phyloP scores from a whole-genome alignment of 345 rosid genomes.

The Psidium guajava region DNA sequence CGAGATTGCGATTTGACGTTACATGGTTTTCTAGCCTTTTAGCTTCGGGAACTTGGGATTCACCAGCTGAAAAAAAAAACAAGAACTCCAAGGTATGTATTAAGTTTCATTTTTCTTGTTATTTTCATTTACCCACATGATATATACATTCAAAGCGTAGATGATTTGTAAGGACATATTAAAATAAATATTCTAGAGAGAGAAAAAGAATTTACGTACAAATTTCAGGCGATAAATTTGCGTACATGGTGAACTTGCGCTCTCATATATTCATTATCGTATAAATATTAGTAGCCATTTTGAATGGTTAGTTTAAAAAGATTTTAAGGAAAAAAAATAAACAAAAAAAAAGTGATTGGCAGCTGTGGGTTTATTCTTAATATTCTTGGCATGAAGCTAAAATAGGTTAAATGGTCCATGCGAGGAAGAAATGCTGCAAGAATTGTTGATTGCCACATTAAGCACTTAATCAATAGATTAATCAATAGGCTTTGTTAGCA shows the following conservation, averaged over 20 bases:
- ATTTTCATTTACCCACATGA: neutral
- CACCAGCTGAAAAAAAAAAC: neutral
- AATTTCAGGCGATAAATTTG: neutral
- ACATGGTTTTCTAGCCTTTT: neutral
- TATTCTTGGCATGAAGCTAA: neutral
- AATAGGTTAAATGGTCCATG: neutral
- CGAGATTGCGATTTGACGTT: neutral
- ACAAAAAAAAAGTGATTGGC: neutral
- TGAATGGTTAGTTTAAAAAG: neutral
- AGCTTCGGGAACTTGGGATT: neutral
- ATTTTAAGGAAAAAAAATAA: neutral
- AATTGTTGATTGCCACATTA: neutral
- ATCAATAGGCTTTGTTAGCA: no score
- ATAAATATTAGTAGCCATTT: neutral
- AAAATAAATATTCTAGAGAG: neutral
- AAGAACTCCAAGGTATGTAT: neutral
- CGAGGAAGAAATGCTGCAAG: neutral
- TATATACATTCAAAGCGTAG: no score
- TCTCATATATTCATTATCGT: neutral
- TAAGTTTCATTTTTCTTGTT: neutral
- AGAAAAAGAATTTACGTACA: neutral
- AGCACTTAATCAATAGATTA: neutral
- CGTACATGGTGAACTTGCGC: neutral
- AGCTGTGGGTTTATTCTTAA: neutral
- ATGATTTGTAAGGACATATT: neutral